Percentiles rank a stretch among this genome's conserved stretches.
Conservation (phyloP, 192 early-diverging fungal species). For the Coemansia sp. region DNA sequence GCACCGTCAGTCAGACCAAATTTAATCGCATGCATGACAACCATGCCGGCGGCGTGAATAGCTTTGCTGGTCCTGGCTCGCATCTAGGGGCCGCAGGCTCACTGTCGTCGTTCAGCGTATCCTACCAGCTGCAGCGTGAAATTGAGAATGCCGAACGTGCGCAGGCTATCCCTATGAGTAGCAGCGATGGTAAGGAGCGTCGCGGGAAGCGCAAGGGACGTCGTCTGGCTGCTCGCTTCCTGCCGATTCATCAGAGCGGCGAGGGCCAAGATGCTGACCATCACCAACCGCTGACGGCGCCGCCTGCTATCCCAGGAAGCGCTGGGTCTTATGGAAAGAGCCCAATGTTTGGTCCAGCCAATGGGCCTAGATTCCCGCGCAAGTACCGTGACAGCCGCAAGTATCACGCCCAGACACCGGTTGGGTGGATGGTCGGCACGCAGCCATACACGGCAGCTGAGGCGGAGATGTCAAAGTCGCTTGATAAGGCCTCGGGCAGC, state of each 20-base stretch:
- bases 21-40: slow-evolving; percentile 57
- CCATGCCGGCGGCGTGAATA: background rate
- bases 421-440: slow-evolving; percentile 74
- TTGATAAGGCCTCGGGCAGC: slow-evolving; percentile 47
- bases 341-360: slow-evolving; percentile 47
- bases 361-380: slow-evolving; percentile 51
- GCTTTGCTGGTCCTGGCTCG: slow-evolving; percentile 24
- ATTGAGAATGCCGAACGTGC: slow-evolving; percentile 44
- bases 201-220: slow-evolving; percentile 28
- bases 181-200: slow-evolving; percentile 2
- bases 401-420: slow-evolving; percentile 64
- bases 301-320: slow-evolving; percentile 12
- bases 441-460: slow-evolving; percentile 61
- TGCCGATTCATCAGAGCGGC: slow-evolving; percentile 37
- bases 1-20: slow-evolving; percentile 58
- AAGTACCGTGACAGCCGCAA: slow-evolving; percentile 62
- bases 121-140: slow-evolving; percentile 41
- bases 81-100: slow-evolving; percentile 39
- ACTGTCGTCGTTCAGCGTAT: slow-evolving; percentile 35
- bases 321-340: slow-evolving; percentile 51
- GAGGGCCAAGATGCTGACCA: slow-evolving; percentile 11
- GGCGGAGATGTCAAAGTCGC: slow-evolving; percentile 54
- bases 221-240: slow-evolving; percentile 46
- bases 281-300: slow-evolving; percentile 9
- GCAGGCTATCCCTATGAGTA: slow-evolving; percentile 24